Base-by-base conservation (phyloP, 2,329 filamentous ascomycete species). In the Chrysoporthe cubensis region DNA sequence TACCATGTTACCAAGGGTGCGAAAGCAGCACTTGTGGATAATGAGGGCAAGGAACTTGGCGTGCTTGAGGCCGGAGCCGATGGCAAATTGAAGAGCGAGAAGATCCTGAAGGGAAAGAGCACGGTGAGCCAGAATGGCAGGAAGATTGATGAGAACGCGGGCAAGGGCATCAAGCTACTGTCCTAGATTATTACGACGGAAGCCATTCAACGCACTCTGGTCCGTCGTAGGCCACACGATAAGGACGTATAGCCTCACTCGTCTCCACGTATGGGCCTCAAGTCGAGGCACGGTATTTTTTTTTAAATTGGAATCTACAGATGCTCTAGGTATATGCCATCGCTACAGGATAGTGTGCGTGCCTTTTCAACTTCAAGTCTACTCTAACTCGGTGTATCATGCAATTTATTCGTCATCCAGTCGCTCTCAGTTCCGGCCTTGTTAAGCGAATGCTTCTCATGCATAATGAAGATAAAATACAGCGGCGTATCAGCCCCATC, bases 1-100 rank as follows among this genome's bases (percentile, higher is more conserved):
- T 86, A 85, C 66, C 77, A 82, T 48, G 78, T 75, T 4, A 73
- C 69, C 2, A 73, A 79, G 32, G 83, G 83, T 0, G 78, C 82
- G 1, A 81, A 75, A 69, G 75, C 81, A 0, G 75, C 76, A 1
- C 66, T 86, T 3, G 78, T 85, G 1, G 79, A 83, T 69, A 78
- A 73, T 1, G 76, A 82, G 2, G 83, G 84, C 1, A 78, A 78
- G 21, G 71, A 70, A 5, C 58, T 82, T n/a, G 83, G 80, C 1
- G 73, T 75, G 21, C 73, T 86, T 64, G 77, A 76, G 61, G 75
- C 84, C 11, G 80, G 75, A 7, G 70, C 73, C 1, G 75, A 81
- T 68, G 80, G 80, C 0, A 76, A 81, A 71, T 68, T 85, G 32
- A 76, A 76, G 50, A 80, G 80, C 5, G 77, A 75, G 21, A 76